A percentile compares a stretch with the other conserved stretches of the same genome.
These are phyloP conservation scores for Tetragonia tetragonoides DNA, from an alignment of 148 eudicot genomes.

Conservation along the genomic window DNA sequence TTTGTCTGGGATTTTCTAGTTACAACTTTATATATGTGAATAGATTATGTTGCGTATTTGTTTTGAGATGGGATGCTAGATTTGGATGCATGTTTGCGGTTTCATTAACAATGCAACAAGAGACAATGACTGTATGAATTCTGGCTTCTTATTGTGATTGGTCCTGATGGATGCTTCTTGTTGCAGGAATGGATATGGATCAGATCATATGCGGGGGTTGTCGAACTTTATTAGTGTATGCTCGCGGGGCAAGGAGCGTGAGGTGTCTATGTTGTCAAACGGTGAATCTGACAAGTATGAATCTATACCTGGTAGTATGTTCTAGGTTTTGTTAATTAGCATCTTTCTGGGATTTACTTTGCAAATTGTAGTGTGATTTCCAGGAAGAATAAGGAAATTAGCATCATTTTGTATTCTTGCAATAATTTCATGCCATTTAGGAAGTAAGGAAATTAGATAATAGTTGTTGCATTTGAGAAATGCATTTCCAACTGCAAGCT, in stretches of 20 bases:
- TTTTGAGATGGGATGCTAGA: background rate
- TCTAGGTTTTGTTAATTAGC: background rate
- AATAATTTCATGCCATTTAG: background rate
- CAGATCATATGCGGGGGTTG: conserved; percentile 51
- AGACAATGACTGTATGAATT: background rate
- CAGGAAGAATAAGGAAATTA: no score
- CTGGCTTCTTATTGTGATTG: background rate
- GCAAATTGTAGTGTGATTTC: no score
- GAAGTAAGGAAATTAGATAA: background rate
- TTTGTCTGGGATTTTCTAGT: background rate
- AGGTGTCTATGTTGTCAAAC: conserved; percentile 52
- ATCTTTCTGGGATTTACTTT: background rate
- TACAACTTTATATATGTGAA: background rate
- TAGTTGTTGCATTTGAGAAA: background rate
- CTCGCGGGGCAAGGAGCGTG: conserved; percentile 49
- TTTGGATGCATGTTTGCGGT: background rate
- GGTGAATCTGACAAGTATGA: conserved; percentile 27
- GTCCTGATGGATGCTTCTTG: conserved; percentile 21
- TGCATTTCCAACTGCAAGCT: background rate
- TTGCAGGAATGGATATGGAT: conserved; percentile 40
- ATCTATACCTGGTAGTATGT: conserved; percentile 4
- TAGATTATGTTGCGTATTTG: background rate
- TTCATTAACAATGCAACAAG: background rate
- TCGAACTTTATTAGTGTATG: conserved; percentile 42
- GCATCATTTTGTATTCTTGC: background rate